Evolutionary conservation across 371 early-diverging fungal genomes (phyloP).

Genomic region (Cokeromyces recurvatus): DNA sequence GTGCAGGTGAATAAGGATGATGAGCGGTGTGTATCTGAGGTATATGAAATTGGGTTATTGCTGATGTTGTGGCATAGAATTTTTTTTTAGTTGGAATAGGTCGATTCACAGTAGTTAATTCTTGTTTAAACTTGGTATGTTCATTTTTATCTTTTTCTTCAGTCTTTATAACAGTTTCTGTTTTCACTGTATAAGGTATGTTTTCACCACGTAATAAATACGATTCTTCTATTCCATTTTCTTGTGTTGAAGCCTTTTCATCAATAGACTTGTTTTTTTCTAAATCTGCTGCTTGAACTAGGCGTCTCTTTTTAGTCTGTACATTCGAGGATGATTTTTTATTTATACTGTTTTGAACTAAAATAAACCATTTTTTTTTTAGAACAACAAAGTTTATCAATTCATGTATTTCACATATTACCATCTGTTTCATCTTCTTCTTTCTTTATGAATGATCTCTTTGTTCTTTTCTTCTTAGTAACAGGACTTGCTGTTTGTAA

Average conservation of each 20-base stretch:
- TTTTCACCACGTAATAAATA: too few relatives aligned
- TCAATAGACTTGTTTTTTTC: conserved; percentile 11
- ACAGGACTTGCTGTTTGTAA: conserved; percentile 17
- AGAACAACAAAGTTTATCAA: too few relatives aligned
- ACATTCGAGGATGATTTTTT: too few relatives aligned
- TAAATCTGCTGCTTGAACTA: conserved; percentile 29
- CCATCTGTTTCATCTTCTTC: neutral
- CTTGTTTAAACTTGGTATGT: neutral
- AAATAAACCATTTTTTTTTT: too few relatives aligned
- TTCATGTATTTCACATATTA: neutral
- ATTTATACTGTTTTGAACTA: too few relatives aligned
- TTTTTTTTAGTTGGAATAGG: conserved; percentile 8
- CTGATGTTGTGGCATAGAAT: neutral
- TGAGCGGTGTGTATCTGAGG: too few relatives aligned
- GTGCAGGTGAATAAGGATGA: conserved; percentile 31
- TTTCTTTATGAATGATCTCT: neutral
- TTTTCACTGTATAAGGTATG: neutral
- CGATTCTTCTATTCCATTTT: too few relatives aligned
- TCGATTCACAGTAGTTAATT: neutral
- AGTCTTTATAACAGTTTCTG: neutral
- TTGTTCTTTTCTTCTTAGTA: conserved; percentile 6
- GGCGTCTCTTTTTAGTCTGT: conserved; percentile 26
- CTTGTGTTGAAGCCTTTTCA: neutral
- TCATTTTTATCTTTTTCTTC: neutral
- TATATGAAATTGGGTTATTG: too few relatives aligned